A percentile compares a stretch with the other conserved stretches of the same genome.
phyloP scores from a whole-genome alignment of 768 basidiomycete species.

The Rhodotorula kratochvilovae region DNA sequence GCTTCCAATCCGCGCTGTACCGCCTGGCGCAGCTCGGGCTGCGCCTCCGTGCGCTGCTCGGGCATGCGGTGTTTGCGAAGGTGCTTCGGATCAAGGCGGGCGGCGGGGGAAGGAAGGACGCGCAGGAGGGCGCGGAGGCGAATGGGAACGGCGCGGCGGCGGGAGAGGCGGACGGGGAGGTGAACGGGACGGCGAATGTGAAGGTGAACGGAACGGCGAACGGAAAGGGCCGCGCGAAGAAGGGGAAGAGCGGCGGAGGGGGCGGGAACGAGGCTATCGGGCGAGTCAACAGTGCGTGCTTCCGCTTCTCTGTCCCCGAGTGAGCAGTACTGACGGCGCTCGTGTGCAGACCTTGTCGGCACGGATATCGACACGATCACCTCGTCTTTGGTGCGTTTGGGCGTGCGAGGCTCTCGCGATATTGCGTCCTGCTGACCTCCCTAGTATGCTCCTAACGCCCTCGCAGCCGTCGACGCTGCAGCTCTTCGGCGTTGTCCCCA shows the following conservation, averaged over 20 bases:
- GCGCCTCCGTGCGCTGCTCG: slow-evolving; percentile 10
- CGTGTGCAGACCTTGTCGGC: slow-evolving; percentile 27
- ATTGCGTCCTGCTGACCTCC: no score
- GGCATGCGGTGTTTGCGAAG: slow-evolving; percentile 19
- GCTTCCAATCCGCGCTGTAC: slow-evolving; percentile 30
- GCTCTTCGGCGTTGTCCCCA: slow-evolving; percentile 26
- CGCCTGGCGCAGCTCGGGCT: slow-evolving; percentile 28
- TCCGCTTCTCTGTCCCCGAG: no score
- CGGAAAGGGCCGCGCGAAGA: background rate
- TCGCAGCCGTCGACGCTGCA: slow-evolving; percentile 16
- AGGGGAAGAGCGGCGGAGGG: background rate
- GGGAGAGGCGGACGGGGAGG: no score
- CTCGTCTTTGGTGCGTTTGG: slow-evolving; percentile 2
- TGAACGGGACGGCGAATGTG: background rate
- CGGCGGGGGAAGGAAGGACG: slow-evolving; percentile 13
- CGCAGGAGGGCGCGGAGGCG: background rate
- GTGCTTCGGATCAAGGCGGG: slow-evolving; percentile 30
- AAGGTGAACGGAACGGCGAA: slow-evolving; percentile 6
- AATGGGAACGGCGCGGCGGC: background rate
- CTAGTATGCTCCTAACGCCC: no score
- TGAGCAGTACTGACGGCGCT: background rate
- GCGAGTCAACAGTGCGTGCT: slow-evolving; percentile 29
- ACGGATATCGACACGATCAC: slow-evolving; percentile 38
- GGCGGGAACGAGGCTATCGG: slow-evolving; percentile 29
- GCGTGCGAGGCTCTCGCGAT: background rate